Conservation (phyloP, 2,329 filamentous ascomycete species). For the Alternaria angustiovoidea region DNA sequence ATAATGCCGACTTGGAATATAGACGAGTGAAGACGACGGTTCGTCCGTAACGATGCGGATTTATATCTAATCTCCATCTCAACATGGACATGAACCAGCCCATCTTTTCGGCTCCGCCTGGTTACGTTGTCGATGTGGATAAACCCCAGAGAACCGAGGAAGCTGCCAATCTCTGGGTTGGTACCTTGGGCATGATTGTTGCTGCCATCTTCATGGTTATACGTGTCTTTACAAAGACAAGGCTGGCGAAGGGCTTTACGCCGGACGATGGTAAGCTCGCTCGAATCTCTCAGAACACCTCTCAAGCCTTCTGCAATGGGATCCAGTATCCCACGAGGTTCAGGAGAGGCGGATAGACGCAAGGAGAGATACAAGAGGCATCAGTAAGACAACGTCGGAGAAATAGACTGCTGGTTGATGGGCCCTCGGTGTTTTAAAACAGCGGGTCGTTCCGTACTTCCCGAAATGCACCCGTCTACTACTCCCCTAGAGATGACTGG, state of each 20-base stretch:
- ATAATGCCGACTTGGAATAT: not conserved
- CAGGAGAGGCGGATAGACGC: no score
- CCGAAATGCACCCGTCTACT: no score
- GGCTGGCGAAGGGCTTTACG: constrained; percentile 28
- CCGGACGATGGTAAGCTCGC: constrained; percentile 37
- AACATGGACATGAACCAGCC: constrained; percentile 19
- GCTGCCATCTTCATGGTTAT: constrained; percentile 31
- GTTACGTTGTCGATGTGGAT: constrained; percentile 38
- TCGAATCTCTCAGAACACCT: not conserved
- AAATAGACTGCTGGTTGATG: no score
- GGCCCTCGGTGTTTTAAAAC: no score
- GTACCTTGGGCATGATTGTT: constrained; percentile 30
- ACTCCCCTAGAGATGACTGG: no score
- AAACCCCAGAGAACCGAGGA: constrained; percentile 28
- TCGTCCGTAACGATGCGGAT: not conserved
- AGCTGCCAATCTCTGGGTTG: constrained; percentile 29
- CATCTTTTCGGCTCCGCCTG: constrained; percentile 32
- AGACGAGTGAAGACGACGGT: not conserved
- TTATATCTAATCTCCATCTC: not conserved
- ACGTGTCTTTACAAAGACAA: constrained; percentile 36
- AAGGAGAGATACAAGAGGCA: no score
- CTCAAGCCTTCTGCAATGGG: not conserved
- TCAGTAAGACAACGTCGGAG: no score
- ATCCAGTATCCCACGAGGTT: not conserved
- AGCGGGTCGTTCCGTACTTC: no score